phyloP scores from a whole-genome alignment of 2,329 filamentous ascomycete species.

The Didymella keratinophila region DNA sequence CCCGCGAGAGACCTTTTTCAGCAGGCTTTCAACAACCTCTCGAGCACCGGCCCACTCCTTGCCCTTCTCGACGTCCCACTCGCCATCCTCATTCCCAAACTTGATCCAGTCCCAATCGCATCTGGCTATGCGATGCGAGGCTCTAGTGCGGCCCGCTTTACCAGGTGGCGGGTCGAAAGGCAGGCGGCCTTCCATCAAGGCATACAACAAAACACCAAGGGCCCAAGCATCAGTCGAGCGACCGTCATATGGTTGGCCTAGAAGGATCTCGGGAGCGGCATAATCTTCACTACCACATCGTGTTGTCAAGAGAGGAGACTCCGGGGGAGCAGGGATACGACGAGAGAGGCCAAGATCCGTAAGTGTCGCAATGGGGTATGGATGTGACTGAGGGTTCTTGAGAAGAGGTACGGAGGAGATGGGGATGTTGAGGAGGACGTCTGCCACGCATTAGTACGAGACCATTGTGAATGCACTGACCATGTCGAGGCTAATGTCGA shows the following conservation, averaged over 20 bases:
- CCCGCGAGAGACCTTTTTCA: conserved; percentile 79
- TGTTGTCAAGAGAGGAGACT: conserved; percentile 88
- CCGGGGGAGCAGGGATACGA: conserved; percentile 73
- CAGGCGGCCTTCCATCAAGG: conserved; percentile 88
- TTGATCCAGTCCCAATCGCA: conserved; percentile 96
- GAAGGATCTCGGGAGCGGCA: conserved; percentile 92
- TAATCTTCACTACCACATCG: conserved; percentile 97
- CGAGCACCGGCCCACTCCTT: conserved; percentile 76
- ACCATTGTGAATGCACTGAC: conserved; percentile 34
- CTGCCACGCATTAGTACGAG: conserved; percentile 58
- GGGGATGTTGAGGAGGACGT: conserved; percentile 89
- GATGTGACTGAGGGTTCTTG: conserved; percentile 76
- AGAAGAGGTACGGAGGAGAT: conserved; percentile 68
- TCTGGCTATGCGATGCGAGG: conserved; percentile 91
- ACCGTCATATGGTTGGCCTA: conserved; percentile 94
- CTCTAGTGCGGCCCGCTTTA: conserved; percentile 75
- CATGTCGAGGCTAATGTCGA: conserved; percentile 17
- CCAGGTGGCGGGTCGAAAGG: conserved; percentile 91
- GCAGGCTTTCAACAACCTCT: conserved; percentile 80
- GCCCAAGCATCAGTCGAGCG: conserved; percentile 94
- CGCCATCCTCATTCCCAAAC: conserved; percentile 82
- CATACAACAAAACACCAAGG: conserved; percentile 89
- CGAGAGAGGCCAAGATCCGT: conserved; percentile 92
- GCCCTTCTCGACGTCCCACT: conserved; percentile 77
- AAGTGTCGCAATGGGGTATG: conserved; percentile 83